Percentiles rank a stretch among this genome's conserved stretches.
Conservation (phyloP, 306 rosid species). For the Dryas alaskensis region DNA sequence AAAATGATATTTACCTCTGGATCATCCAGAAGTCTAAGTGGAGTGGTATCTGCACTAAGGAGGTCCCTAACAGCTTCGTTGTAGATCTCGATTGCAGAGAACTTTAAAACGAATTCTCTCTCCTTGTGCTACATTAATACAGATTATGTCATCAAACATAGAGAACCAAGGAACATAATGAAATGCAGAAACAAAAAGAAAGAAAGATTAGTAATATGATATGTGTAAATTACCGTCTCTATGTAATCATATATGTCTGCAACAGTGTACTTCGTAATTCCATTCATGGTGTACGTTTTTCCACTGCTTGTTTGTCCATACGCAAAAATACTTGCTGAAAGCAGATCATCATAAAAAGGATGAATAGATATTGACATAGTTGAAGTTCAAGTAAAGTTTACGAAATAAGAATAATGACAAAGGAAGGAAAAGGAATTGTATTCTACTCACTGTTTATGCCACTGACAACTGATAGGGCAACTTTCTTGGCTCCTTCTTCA, state of each 20-base stretch:
- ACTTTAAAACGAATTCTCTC: constrained; percentile 75
- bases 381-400: constrained; percentile 22
- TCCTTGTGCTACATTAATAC: constrained; percentile 60
- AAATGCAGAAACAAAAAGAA: constrained; percentile 13
- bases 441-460: constrained; percentile 88
- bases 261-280: constrained; percentile 75
- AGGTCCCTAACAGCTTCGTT: constrained; percentile 98
- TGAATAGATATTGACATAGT: neutral
- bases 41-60: constrained; percentile 74
- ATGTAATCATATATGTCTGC: constrained; percentile 73
- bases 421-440: constrained; percentile 19
- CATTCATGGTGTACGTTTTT: constrained; percentile 93
- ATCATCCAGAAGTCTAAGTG: constrained; percentile 96
- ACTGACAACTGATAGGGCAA: constrained; percentile 85
- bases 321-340: constrained; percentile 92
- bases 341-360: constrained; percentile 20
- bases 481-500: constrained; percentile 85
- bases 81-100: constrained; percentile 94
- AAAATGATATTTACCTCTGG: constrained; percentile 73
- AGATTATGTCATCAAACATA: constrained; percentile 25
- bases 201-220: neutral
- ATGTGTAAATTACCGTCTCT: constrained; percentile 49
- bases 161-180: constrained; percentile 20
- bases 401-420: constrained; percentile 17
- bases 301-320: constrained; percentile 99